A percentile compares a stretch with the other conserved stretches of the same genome.
phyloP scores from a whole-genome alignment of 2,329 filamentous ascomycete genomes.

The Aspergillaceae sp. region DNA sequence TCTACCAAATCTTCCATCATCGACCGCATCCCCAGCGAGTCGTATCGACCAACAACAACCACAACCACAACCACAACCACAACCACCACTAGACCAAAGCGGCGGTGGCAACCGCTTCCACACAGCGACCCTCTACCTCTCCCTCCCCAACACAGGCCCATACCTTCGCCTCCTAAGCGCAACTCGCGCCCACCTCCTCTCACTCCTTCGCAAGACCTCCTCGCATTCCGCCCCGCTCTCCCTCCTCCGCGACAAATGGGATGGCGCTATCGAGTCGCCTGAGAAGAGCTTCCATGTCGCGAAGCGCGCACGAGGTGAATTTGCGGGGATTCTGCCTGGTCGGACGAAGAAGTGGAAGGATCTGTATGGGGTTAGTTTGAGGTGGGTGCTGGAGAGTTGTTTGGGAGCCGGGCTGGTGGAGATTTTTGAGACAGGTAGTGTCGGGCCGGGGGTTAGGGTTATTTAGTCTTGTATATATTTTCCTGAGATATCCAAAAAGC shows the following conservation, averaged over 20 bases:
- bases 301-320: slow-evolving; percentile 50
- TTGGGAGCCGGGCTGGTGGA: slow-evolving; percentile 53
- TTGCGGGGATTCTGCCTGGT: slow-evolving; percentile 46
- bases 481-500: too few relatives aligned
- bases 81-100: background rate
- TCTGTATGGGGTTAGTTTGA: slow-evolving; percentile 51
- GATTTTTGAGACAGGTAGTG: slow-evolving; percentile 55
- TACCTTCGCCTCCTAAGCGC: slow-evolving; percentile 50
- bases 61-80: background rate
- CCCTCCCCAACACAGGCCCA: slow-evolving; percentile 51
- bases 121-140: slow-evolving; percentile 40
- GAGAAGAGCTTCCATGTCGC: slow-evolving; percentile 38
- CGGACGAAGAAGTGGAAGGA: slow-evolving; percentile 56
- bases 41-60: slow-evolving; percentile 8
- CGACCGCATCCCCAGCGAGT: slow-evolving; percentile 17
- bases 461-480: slow-evolving; percentile 6
- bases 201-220: slow-evolving; percentile 44
- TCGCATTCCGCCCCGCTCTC: slow-evolving; percentile 47
- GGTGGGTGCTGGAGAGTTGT: slow-evolving; percentile 54
- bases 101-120: slow-evolving; percentile 7
- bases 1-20: slow-evolving; percentile 21
- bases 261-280: slow-evolving; percentile 47
- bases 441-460: slow-evolving; percentile 46
- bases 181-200: slow-evolving; percentile 47
- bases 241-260: slow-evolving; percentile 53